Evolutionary conservation across 331 rosid genomes (phyloP).

Genomic region (Saraca asoca): DNA sequence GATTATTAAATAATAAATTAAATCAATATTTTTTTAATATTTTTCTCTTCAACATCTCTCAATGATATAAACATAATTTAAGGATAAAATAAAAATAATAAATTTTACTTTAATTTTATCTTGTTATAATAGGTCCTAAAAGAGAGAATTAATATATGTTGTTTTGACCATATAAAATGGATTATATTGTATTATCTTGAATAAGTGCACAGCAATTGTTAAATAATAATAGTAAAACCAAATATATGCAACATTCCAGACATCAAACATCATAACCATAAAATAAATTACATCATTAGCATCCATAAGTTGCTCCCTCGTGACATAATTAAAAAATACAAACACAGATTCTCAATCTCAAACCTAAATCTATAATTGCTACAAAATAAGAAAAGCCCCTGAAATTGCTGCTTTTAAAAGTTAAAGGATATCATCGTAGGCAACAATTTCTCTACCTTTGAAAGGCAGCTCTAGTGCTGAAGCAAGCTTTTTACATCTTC

Average conservation of each 20-base stretch:
- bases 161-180: not conserved
- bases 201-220: not conserved
- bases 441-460: constrained; percentile 75
- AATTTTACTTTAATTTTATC: too few species aligned
- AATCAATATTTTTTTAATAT: too few species aligned
- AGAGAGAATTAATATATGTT: too few species aligned
- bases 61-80: too few species aligned
- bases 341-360: not conserved
- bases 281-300: constrained; percentile 13
- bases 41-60: too few species aligned
- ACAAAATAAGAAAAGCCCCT: constrained; percentile 18
- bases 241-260: constrained; percentile 15
- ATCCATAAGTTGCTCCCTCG: constrained; percentile 33
- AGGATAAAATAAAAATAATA: too few species aligned
- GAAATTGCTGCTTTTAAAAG: constrained; percentile 4
- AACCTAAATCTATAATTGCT: constrained; percentile 14
- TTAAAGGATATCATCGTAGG: constrained; percentile 82
- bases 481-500: constrained; percentile 75
- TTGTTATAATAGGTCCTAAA: too few species aligned
- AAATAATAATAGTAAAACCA: constrained; percentile 10
- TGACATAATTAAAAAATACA: not conserved
- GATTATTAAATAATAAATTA: too few species aligned
- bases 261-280: constrained; percentile 6
- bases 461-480: constrained; percentile 61
- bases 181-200: too few species aligned